Evolutionary conservation across 345 rosid species (phyloP).

Genomic region (Salix purpurea): DNA sequence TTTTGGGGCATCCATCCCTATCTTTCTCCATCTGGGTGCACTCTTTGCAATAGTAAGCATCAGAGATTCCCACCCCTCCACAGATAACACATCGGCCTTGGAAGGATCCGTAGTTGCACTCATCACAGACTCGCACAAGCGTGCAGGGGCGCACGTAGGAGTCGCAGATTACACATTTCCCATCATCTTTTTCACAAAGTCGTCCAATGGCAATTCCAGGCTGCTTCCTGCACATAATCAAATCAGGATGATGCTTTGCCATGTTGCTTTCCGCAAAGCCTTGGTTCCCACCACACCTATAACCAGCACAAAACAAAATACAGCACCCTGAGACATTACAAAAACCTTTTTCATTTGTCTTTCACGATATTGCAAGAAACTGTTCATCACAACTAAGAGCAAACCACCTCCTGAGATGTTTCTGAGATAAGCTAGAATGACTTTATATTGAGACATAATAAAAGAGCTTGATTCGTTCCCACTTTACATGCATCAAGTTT

Average conservation of each 20-base stretch:
- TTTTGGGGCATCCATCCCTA: conserved; percentile 67
- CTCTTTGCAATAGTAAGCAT: conserved; percentile 72
- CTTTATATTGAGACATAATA: too few relatives aligned
- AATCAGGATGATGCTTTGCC: conserved; percentile 80
- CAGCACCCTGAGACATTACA: not conserved
- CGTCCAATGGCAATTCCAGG: conserved; percentile 74
- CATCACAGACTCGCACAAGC: conserved; percentile 64
- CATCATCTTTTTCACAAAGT: conserved; percentile 61
- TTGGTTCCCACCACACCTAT: not conserved
- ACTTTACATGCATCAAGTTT: too few relatives aligned
- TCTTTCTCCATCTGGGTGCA: conserved; percentile 74
- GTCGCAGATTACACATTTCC: conserved; percentile 69
- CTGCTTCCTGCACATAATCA: conserved; percentile 74
- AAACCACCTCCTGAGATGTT: too few relatives aligned
- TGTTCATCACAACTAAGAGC: not conserved
- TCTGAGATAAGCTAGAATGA: too few relatives aligned
- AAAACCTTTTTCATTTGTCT: not conserved
- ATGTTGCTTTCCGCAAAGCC: conserved; percentile 18
- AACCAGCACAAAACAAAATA: not conserved
- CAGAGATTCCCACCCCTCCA: conserved; percentile 70
- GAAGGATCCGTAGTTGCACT: conserved; percentile 73
- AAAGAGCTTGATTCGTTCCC: too few relatives aligned
- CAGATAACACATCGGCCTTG: conserved; percentile 72
- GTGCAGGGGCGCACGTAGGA: conserved; percentile 79
- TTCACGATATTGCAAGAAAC: not conserved